Evolutionary conservation across 352 stramenopile species (phyloP), one percentile per base, ranked within the genome.

Genomic region (Phytophthora niederhauseri): DNA sequence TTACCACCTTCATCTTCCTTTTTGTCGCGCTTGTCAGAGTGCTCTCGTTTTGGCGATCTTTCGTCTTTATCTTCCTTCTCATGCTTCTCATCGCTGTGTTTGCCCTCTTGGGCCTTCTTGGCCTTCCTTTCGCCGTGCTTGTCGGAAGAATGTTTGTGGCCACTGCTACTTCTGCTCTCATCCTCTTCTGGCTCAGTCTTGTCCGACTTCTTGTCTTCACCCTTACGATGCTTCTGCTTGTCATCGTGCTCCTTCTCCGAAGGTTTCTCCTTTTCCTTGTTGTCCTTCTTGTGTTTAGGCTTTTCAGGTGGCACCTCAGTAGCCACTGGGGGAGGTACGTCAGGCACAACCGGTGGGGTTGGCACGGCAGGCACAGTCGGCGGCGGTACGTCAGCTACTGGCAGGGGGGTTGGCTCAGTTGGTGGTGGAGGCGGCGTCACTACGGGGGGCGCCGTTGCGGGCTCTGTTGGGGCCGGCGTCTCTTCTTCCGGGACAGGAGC

Each of bases 211-310:
- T 66, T 64, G 28, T 68, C 46, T 28, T 70, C 64, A 9, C 53
- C 52, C 28, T 24, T 70, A 0, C 54, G 48, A 14, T 64, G 66
- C 30, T 70, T 62, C 3, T 53, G 12, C 17, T 50, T 57, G 34
- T 48, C 46, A 11, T 20, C 19, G 20, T 60, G 51, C 48, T 68
- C 48, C 19, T 69, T 52, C 15, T 66, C 48, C 45, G 17, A 17
- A 54, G 41, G 34, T 57, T 65, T 61, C 14, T 66, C 41, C 30
- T 62, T 53, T 19, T 70, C 56, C 8, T 70, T 70, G 20, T 61
- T 75, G 20, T 66, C 56, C 12, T 70, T 70, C 34, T 61, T 75
- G 20, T 66, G 43, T 19, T 76, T 73, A 12, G 52, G 31, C n/a
- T 68, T 70, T 17, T 57, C 38, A 3, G 70, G 38, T 20, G 57